Conservation (phyloP, 495 filamentous ascomycete genomes). For the Extremus antarcticus region DNA sequence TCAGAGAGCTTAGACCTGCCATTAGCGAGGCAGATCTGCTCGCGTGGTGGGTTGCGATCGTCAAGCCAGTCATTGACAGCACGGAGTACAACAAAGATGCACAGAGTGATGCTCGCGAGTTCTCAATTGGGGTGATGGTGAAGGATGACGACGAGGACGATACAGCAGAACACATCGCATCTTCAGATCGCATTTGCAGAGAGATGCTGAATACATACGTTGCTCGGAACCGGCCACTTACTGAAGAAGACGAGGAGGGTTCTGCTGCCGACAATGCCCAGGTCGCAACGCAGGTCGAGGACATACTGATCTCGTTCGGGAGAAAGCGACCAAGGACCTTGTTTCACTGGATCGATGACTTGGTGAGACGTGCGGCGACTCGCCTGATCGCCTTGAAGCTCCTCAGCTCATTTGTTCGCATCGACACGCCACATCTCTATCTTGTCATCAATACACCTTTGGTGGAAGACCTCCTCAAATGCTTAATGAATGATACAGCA, state of each 20-base stretch:
- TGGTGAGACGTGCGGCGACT: conserved; percentile 47
- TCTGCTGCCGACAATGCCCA: conserved; percentile 36
- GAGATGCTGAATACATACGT: conserved; percentile 52
- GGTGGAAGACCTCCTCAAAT: conserved; percentile 54
- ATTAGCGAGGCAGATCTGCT: conserved; percentile 43
- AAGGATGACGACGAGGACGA: conserved; percentile 46
- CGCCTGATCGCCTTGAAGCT: conserved; percentile 48
- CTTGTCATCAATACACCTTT: conserved; percentile 55
- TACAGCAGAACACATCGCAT: conserved; percentile 31
- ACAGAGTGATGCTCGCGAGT: conserved; percentile 45
- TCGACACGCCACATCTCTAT: conserved; percentile 61
- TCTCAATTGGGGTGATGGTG: conserved; percentile 46
- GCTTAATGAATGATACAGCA: conserved; percentile 60
- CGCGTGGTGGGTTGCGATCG: conserved; percentile 57
- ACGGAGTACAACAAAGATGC: conserved; percentile 47
- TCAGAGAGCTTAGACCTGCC: conserved; percentile 48
- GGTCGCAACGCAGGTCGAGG: conserved; percentile 38
- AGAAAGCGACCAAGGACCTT: conserved; percentile 59
- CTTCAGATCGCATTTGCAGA: conserved; percentile 37
- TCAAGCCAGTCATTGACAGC: conserved; percentile 46
- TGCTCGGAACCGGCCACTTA: conserved; percentile 36
- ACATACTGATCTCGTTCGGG: conserved; percentile 47
- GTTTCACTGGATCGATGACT: conserved; percentile 46
- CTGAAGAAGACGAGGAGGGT: conserved; percentile 31
- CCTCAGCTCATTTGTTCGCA: conserved; percentile 52